Conservation (phyloP, 2,329 filamentous ascomycete species). For the Bipolaris zeicola region DNA sequence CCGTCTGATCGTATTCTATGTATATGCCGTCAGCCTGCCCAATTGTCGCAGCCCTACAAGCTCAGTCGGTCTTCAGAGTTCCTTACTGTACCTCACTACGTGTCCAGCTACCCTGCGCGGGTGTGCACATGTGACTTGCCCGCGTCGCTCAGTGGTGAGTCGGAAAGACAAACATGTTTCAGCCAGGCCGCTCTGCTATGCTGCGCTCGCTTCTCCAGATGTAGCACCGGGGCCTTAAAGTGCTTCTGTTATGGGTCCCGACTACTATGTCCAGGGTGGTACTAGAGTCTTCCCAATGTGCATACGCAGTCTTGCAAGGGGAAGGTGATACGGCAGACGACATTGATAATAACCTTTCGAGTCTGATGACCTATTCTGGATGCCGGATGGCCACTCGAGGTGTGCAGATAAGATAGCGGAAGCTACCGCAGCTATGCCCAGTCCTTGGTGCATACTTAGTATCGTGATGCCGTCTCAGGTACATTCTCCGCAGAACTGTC, state of each 20-base stretch:
- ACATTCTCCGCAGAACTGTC: neutral
- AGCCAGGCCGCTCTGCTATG: slow-evolving; percentile 20
- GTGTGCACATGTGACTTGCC: slow-evolving; percentile 35
- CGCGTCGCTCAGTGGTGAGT: slow-evolving; percentile 29
- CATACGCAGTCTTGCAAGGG: slow-evolving; percentile 1
- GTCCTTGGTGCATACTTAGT: neutral
- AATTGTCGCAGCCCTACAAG: slow-evolving; percentile 10
- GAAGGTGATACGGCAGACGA: slow-evolving; percentile 4
- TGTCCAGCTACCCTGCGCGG: slow-evolving; percentile 35
- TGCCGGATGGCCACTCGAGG: neutral
- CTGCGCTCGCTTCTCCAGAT: slow-evolving; percentile 5
- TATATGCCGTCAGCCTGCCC: slow-evolving; percentile 5
- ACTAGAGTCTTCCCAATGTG: neutral
- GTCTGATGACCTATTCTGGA: neutral
- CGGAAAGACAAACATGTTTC: slow-evolving; percentile 42
- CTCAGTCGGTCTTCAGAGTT: slow-evolving; percentile 25
- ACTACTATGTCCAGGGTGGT: slow-evolving; percentile 1
- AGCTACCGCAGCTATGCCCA: neutral
- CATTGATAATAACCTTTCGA: neutral
- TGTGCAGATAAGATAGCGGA: slow-evolving; percentile 8
- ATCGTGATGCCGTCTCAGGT: neutral
- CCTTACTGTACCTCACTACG: slow-evolving; percentile 36
- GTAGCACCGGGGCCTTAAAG: slow-evolving; percentile 1
- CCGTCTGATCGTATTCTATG: slow-evolving; percentile 12
- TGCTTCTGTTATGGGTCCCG: neutral